phyloP scores from a whole-genome alignment of 163 green algal species.

The Dunaliella salina region DNA sequence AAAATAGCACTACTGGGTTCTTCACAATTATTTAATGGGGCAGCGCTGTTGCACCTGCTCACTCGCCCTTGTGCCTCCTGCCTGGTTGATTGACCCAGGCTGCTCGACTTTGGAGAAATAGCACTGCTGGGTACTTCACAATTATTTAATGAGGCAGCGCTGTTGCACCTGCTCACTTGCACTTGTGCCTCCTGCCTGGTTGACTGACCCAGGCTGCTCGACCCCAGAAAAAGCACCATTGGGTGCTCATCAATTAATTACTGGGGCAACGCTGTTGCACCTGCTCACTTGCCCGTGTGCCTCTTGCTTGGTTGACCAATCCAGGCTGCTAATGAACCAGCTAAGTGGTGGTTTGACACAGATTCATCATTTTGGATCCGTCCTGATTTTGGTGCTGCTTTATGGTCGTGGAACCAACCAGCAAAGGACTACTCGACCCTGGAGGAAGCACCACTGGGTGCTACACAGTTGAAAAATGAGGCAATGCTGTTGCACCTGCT shows the following conservation, averaged over 20 bases:
- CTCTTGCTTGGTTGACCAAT: background rate
- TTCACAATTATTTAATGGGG: too few species aligned
- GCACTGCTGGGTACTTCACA: background rate
- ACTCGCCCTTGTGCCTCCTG: background rate
- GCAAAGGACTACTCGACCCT: slow-evolving; percentile 24
- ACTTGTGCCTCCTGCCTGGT: background rate
- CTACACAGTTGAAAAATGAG: too few species aligned
- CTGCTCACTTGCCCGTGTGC: background rate
- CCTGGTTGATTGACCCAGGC: slow-evolving; percentile 13
- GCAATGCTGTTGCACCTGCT: background rate
- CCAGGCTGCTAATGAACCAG: slow-evolving; percentile 67
- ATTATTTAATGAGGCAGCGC: too few species aligned
- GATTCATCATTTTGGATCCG: too few species aligned
- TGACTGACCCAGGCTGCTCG: slow-evolving; percentile 47
- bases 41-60: background rate
- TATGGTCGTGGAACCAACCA: background rate
- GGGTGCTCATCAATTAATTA: too few species aligned
- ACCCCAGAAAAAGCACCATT: background rate
- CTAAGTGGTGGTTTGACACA: too few species aligned
- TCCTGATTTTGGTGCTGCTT: too few species aligned
- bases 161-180: background rate
- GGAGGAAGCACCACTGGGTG: background rate
- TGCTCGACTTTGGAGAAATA: slow-evolving; percentile 43
- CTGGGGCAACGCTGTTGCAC: background rate
- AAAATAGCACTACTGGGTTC: background rate